Evolutionary conservation across 1,284 basidiomycete species (phyloP).

Genomic region (Trichosporon coremiiforme): DNA sequence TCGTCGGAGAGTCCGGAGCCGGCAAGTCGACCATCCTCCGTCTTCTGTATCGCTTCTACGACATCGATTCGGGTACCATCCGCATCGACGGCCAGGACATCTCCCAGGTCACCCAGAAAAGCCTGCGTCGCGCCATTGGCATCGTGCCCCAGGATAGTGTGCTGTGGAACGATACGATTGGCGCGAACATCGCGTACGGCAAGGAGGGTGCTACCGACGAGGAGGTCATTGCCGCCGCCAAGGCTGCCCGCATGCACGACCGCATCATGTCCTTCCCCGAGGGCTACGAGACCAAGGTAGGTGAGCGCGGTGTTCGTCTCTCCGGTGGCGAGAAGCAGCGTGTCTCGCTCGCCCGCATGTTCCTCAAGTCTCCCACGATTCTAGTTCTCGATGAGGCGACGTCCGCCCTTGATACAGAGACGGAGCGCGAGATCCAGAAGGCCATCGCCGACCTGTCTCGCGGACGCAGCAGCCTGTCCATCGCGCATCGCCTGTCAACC

Average conservation of each 20-base stretch:
- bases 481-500: slow-evolving; percentile 67
- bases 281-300: slow-evolving; percentile 81
- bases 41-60: slow-evolving; percentile 91
- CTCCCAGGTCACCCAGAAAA: slow-evolving; percentile 69
- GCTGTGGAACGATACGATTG: slow-evolving; percentile 90
- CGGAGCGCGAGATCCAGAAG: slow-evolving; percentile 63
- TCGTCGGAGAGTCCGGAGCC: slow-evolving; percentile 94
- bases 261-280: slow-evolving; percentile 79
- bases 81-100: slow-evolving; percentile 79
- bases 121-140: slow-evolving; percentile 75
- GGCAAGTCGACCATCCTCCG: slow-evolving; percentile 96
- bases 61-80: slow-evolving; percentile 77
- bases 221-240: slow-evolving; percentile 80
- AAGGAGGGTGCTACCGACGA: slow-evolving; percentile 81
- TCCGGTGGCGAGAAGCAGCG: slow-evolving; percentile 94
- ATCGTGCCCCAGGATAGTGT: slow-evolving; percentile 98
- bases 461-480: slow-evolving; percentile 88
- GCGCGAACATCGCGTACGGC: slow-evolving; percentile 94
- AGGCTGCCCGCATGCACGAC: slow-evolving; percentile 81
- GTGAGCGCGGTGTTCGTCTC: slow-evolving; percentile 95
- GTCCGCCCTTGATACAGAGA: slow-evolving; percentile 89
- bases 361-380: slow-evolving; percentile 91
- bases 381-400: slow-evolving; percentile 98
- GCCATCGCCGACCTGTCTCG: slow-evolving; percentile 65
- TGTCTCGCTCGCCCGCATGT: slow-evolving; percentile 84